Evolutionary conservation across 345 rosid species (phyloP), one percentile per base, ranked within the genome.

Genomic region (Eucalyptus cloeziana): DNA sequence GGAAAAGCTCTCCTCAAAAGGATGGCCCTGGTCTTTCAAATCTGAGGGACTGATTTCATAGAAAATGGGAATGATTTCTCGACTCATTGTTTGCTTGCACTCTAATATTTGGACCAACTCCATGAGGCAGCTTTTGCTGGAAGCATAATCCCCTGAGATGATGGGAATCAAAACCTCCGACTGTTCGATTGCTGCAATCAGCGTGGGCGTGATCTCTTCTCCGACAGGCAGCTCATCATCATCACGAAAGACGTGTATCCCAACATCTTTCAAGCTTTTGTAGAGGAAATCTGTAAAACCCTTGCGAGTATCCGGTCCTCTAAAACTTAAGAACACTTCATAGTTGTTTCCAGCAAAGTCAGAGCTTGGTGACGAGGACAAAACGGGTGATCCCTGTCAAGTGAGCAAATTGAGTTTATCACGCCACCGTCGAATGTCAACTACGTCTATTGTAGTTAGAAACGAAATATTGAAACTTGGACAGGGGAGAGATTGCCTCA

Each of bases 301-400:
- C 5, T 13, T 7, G 17, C 71, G 71, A 7, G 71, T 64, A 13
- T 64, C 67, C 0, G 31, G 67, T 27, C 67, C 67, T 27, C 31
- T 60, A 12, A 60, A 60, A 25, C 67, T 60, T 3, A 60, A 60
- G 31, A 60, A 12, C 0, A 60, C 67, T 0, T 60, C 31, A 60
- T 60, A 60, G 7, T 27, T 10, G 67, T 27, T 27, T 12, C 16
- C 31, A 12, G 8, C 31, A 0, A 60, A 60, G 8, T 60, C 67
- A 60, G 31, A 60, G 15, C 31, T 6, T 0, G 16, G 16, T 12
- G 31, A 27, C 4, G 0, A 60, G 0, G 1, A 6, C 1, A 8
- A 12, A 25, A 6, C 0, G 67, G 31, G 31, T 0, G 0, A 60
- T 60, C 6, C 67, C 67, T 60, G 31, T 60, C 16, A 60, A 27